phyloP scores from a whole-genome alignment of 768 basidiomycete species.

The Paxillus involutus region DNA sequence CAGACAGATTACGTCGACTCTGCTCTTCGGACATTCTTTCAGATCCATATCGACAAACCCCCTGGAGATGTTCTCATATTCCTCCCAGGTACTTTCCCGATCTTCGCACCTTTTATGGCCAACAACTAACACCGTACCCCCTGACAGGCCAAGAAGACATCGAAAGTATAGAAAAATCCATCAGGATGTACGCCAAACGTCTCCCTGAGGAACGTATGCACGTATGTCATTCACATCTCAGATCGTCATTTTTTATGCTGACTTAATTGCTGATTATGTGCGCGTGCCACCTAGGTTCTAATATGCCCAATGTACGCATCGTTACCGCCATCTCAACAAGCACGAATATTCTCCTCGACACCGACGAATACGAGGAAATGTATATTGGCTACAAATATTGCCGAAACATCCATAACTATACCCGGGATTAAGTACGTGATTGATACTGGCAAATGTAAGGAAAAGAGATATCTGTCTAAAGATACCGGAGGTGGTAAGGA shows the following conservation, averaged over 20 bases:
- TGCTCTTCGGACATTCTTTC: conserved; percentile 90
- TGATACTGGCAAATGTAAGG: conserved; percentile 95
- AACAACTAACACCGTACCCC: not conserved
- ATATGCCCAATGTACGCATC: conserved; percentile 86
- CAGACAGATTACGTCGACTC: conserved; percentile 87
- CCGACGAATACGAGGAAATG: conserved; percentile 78
- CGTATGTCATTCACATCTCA: conserved; percentile 35
- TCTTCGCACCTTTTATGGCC: not conserved
- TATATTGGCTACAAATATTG: conserved; percentile 96
- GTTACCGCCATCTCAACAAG: conserved; percentile 74
- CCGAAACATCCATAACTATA: conserved; percentile 97
- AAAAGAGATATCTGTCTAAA: conserved; percentile 80
- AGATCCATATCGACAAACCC: conserved; percentile 80
- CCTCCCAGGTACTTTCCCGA: conserved; percentile 62
- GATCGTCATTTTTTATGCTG: not conserved
- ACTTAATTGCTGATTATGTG: conserved; percentile 3
- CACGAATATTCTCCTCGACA: conserved; percentile 70
- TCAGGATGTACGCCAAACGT: conserved; percentile 65
- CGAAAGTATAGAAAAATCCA: conserved; percentile 77
- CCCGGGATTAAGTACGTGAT: conserved; percentile 95
- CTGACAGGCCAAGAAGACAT: conserved; percentile 91
- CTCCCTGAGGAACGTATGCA: conserved; percentile 57
- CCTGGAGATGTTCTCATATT: conserved; percentile 92
- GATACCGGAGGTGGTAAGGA: conserved; percentile 63
- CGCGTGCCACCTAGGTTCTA: conserved; percentile 51